These are phyloP conservation scores for Scheffersomyces lignosus DNA, from an alignment of 805 yeast genomes.

Conservation along the genomic window DNA sequence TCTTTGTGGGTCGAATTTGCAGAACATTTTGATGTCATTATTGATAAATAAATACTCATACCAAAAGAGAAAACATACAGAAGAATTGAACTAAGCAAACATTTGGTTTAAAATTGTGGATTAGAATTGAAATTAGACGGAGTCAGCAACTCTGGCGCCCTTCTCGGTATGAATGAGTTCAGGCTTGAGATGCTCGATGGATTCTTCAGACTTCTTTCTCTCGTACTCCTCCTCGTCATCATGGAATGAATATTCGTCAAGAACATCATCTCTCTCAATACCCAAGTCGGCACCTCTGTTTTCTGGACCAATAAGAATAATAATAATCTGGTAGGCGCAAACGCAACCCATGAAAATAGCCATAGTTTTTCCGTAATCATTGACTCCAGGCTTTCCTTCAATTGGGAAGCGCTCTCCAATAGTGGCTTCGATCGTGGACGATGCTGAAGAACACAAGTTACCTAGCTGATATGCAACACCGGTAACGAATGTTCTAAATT, in stretches of 20 bases:
- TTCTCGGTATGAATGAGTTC: not conserved
- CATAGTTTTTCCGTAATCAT: constrained; percentile 62
- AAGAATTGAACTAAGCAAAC: no score
- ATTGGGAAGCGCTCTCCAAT: constrained; percentile 54
- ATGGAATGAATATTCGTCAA: constrained; percentile 6
- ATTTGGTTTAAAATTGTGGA: no score
- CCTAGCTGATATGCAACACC: constrained; percentile 70
- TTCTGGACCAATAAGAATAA: constrained; percentile 63
- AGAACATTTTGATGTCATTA: no score
- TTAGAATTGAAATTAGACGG: no score
- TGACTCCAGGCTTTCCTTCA: constrained; percentile 15
- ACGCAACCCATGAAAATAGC: constrained; percentile 67
- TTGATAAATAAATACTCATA: no score
- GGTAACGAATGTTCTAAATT: constrained; percentile 59
- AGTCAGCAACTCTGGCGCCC: no score
- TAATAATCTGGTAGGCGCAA: constrained; percentile 49
- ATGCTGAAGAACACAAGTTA: constrained; percentile 65
- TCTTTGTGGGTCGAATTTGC: no score
- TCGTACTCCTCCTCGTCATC: constrained; percentile 2
- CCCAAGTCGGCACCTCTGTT: constrained; percentile 28
- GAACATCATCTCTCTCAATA: constrained; percentile 14
- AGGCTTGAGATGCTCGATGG: constrained; percentile 1
- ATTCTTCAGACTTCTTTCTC: constrained; percentile 4
- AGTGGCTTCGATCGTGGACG: constrained; percentile 67
- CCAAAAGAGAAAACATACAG: no score